These are phyloP conservation scores for Stereocaulon alpinum DNA, from an alignment of 495 filamentous ascomycete genomes.

Conservation along the genomic window DNA sequence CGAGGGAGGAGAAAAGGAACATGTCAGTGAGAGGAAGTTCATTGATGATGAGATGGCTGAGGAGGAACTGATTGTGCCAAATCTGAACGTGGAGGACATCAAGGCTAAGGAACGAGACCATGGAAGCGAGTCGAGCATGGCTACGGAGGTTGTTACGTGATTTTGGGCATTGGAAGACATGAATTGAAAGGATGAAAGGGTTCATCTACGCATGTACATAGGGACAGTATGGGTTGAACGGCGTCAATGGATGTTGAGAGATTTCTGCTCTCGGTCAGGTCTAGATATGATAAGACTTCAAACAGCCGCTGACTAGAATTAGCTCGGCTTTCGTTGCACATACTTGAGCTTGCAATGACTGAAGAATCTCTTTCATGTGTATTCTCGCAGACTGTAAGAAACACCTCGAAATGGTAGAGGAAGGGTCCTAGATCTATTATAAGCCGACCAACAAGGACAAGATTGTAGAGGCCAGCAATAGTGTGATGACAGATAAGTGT, in stretches of 20 bases:
- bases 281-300: not conserved
- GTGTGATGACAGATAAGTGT: no score
- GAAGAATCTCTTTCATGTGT: no score
- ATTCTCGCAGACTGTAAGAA: no score
- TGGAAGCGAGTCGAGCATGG: conserved; percentile 24
- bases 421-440: no score
- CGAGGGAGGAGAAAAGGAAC: conserved; percentile 40
- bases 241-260: not conserved
- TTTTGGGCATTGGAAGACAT: not conserved
- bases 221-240: not conserved
- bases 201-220: not conserved
- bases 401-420: no score
- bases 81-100: conserved; percentile 26
- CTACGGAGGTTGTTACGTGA: conserved; percentile 23
- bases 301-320: not conserved
- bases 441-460: no score
- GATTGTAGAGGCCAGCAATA: no score
- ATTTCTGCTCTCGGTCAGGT: not conserved
- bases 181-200: not conserved
- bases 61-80: conserved; percentile 76
- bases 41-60: conserved; percentile 53
- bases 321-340: not conserved
- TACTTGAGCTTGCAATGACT: no score
- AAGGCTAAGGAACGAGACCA: conserved; percentile 24
- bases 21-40: conserved; percentile 90